Percentiles rank a stretch among this genome's conserved stretches.
Conservation (phyloP, 2,329 filamentous ascomycete genomes). For the Hortaea werneckii region DNA sequence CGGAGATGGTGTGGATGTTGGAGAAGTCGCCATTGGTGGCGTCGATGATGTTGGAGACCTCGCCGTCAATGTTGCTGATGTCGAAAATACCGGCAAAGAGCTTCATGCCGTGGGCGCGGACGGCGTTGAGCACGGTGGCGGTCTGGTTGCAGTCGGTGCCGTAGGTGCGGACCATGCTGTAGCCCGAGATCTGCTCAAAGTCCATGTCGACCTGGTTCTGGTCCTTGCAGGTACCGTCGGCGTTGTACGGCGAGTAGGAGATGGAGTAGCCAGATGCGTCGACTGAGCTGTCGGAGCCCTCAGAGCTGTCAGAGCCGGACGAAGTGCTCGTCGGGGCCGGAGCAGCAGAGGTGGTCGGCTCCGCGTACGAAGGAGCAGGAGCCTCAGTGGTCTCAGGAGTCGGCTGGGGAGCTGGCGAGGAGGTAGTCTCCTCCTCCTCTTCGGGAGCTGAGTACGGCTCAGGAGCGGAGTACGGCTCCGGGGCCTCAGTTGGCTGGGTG, state of each 20-base stretch:
- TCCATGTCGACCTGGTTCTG: constrained; percentile 53
- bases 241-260: constrained; percentile 49
- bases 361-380: background rate
- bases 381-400: background rate
- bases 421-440: background rate
- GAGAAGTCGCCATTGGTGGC: constrained; percentile 57
- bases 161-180: constrained; percentile 63
- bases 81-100: constrained; percentile 68
- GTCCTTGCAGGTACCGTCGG: constrained; percentile 55
- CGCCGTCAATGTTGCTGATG: constrained; percentile 44
- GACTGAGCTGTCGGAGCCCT: constrained; percentile 8
- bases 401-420: background rate
- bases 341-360: background rate
- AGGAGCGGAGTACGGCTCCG: background rate
- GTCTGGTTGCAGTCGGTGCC: constrained; percentile 72
- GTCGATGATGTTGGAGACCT: constrained; percentile 51
- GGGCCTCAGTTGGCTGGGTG: background rate
- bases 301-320: constrained; percentile 5
- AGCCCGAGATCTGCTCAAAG: constrained; percentile 48
- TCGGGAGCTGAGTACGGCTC: background rate
- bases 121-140: constrained; percentile 50
- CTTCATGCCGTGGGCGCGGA: constrained; percentile 54
- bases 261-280: constrained; percentile 36
- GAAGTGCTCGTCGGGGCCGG: constrained; percentile 3
- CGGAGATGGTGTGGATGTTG: constrained; percentile 57